These are phyloP conservation scores for Puccinia horiana DNA, from an alignment of 1,284 basidiomycete species.

Conservation along the genomic window DNA sequence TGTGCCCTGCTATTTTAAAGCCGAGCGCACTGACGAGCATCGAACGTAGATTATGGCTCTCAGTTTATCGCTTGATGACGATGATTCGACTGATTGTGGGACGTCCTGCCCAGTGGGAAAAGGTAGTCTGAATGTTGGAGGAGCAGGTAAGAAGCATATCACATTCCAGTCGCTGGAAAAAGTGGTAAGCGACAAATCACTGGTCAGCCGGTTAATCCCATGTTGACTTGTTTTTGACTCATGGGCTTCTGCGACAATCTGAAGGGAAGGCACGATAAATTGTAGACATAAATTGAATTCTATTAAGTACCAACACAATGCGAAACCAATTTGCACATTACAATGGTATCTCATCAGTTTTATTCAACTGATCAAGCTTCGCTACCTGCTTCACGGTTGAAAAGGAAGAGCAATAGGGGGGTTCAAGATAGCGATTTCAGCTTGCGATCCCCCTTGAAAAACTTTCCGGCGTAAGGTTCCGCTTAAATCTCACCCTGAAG, in stretches of 20 bases:
- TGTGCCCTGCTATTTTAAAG: not conserved
- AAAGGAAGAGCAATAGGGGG: no score
- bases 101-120: not conserved
- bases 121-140: not conserved
- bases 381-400: no score
- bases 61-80: conserved; percentile 20
- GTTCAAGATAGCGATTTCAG: no score
- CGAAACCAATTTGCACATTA: no score
- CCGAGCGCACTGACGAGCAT: not conserved
- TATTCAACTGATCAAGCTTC: not conserved
- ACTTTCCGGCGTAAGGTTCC: no score
- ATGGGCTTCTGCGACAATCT: not conserved
- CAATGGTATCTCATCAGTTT: not conserved
- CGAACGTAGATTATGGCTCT: conserved; percentile 24
- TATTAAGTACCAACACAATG: no score
- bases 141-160: not conserved
- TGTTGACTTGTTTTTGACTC: not conserved
- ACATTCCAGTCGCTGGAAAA: not conserved
- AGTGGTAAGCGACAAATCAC: not conserved
- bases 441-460: no score
- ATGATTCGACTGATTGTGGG: not conserved
- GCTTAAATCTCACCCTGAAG: no score
- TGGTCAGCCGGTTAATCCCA: not conserved
- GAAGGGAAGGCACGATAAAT: not conserved
- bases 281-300: not conserved